phyloP scores from a whole-genome alignment of 176 grass and related monocot genomes.

The Sorghum bicolor region DNA sequence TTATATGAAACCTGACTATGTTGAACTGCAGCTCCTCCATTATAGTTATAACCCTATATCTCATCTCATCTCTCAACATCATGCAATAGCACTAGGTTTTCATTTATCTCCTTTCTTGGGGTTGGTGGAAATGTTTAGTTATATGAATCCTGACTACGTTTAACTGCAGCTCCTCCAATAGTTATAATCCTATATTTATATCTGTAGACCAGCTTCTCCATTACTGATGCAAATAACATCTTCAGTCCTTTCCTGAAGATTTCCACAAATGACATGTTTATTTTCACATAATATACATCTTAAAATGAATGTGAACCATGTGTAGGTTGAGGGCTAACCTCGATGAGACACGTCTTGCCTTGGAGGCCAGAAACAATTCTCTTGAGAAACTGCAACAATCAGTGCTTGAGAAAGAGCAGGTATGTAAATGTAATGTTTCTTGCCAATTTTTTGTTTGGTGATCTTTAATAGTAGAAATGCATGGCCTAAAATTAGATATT shows the following conservation, averaged over 20 bases:
- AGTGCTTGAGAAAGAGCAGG: constrained; percentile 94
- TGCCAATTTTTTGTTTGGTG: constrained; percentile 29
- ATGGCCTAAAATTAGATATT: background rate
- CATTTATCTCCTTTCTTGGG: background rate
- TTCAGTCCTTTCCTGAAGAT: background rate
- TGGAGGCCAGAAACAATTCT: constrained; percentile 80
- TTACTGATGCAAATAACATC: background rate
- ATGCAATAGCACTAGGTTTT: background rate
- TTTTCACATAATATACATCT: constrained; percentile 20
- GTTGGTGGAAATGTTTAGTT: background rate
- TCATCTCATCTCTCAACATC: background rate
- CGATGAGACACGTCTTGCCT: constrained; percentile 66
- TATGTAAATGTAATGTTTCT: constrained; percentile 34
- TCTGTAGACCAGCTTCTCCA: background rate
- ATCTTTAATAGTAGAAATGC: constrained; percentile 15
- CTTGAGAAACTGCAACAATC: constrained; percentile 82
- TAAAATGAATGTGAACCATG: constrained; percentile 37
- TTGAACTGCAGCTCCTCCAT: background rate
- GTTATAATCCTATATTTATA: background rate
- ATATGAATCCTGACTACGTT: background rate
- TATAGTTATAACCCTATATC: background rate
- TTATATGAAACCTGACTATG: background rate
- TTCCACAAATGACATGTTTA: constrained; percentile 16
- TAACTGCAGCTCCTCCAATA: background rate
- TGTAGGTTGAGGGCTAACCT: constrained; percentile 81